phyloP scores from a whole-genome alignment of 2,329 filamentous ascomycete genomes.

The Ascochyta rabiei region DNA sequence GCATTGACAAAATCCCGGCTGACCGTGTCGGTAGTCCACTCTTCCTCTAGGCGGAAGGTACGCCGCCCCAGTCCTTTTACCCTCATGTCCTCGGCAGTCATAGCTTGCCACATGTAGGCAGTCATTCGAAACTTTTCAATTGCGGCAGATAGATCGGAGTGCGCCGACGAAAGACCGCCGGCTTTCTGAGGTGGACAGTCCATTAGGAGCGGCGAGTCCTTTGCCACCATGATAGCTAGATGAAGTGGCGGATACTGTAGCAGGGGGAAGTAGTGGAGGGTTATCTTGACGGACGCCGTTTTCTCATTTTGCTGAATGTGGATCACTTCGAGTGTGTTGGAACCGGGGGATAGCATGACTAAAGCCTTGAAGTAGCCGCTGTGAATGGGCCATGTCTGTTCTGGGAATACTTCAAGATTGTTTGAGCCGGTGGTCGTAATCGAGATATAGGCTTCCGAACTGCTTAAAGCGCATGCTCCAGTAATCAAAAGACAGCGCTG shows the following conservation, averaged over 20 bases:
- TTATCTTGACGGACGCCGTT: slow-evolving; percentile 16
- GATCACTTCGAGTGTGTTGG: slow-evolving; percentile 29
- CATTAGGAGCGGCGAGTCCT: slow-evolving; percentile 40
- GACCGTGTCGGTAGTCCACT: slow-evolving; percentile 34
- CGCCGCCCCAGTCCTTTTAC: slow-evolving; percentile 33
- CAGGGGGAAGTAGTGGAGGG: slow-evolving; percentile 37
- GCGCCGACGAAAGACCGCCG: slow-evolving; percentile 31
- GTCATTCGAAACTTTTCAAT: slow-evolving; percentile 43
- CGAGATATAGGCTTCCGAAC: slow-evolving; percentile 29
- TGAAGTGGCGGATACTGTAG: slow-evolving; percentile 43
- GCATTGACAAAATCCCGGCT: slow-evolving; percentile 30
- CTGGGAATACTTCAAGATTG: slow-evolving; percentile 30
- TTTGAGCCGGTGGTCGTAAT: slow-evolving; percentile 26
- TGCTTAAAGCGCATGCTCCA: slow-evolving; percentile 26
- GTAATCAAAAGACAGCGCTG: slow-evolving; percentile 40
- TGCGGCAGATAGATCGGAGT: slow-evolving; percentile 37
- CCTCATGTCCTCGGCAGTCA: slow-evolving; percentile 42
- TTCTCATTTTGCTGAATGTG: slow-evolving; percentile 29
- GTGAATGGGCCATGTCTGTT: slow-evolving; percentile 43
- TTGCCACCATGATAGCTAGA: slow-evolving; percentile 41
- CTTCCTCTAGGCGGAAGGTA: slow-evolving; percentile 41
- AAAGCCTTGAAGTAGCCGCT: slow-evolving; percentile 42
- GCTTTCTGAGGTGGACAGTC: slow-evolving; percentile 39
- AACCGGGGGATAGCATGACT: slow-evolving; percentile 37
- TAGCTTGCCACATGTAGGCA: slow-evolving; percentile 46